phyloP scores from a whole-genome alignment of 164 flowering plant genomes.

The Vitis cinerea region DNA sequence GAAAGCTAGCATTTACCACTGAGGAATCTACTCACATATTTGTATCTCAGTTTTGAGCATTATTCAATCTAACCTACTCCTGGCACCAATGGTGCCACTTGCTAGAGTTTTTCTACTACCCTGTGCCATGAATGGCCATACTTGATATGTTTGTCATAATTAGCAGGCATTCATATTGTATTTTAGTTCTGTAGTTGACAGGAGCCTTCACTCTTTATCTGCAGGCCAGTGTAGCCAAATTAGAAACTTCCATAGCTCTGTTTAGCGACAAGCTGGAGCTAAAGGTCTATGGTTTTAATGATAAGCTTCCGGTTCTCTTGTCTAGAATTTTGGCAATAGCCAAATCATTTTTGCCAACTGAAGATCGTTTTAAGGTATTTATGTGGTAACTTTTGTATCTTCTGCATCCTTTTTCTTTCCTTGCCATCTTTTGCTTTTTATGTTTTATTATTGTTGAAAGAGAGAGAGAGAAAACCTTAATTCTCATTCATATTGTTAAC shows the following conservation, averaged over 20 bases:
- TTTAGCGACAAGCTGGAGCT: constrained; percentile 78
- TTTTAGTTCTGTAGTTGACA: background rate
- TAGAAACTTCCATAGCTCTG: constrained; percentile 79
- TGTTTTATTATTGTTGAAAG: background rate
- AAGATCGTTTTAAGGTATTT: constrained; percentile 83
- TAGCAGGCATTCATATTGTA: background rate
- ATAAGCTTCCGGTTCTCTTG: constrained; percentile 73
- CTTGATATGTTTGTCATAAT: background rate
- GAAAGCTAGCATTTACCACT: too few relatives aligned
- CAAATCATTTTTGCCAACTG: constrained; percentile 62
- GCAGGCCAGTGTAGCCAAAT: constrained; percentile 93
- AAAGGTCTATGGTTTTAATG: constrained; percentile 89
- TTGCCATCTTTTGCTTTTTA: background rate
- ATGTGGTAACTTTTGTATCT: background rate
- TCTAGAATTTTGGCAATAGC: constrained; percentile 56
- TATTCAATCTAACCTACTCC: background rate
- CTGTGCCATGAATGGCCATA: background rate
- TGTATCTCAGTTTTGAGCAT: background rate
- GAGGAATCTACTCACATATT: background rate
- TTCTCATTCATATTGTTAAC: too few relatives aligned
- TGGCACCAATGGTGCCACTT: background rate
- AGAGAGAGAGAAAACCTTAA: too few relatives aligned
- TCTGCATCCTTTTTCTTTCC: background rate
- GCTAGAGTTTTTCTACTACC: background rate
- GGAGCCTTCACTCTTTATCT: constrained; percentile 13